Conservation (phyloP, 176 grass and related monocot genomes). For the Eragrostis curvula region DNA sequence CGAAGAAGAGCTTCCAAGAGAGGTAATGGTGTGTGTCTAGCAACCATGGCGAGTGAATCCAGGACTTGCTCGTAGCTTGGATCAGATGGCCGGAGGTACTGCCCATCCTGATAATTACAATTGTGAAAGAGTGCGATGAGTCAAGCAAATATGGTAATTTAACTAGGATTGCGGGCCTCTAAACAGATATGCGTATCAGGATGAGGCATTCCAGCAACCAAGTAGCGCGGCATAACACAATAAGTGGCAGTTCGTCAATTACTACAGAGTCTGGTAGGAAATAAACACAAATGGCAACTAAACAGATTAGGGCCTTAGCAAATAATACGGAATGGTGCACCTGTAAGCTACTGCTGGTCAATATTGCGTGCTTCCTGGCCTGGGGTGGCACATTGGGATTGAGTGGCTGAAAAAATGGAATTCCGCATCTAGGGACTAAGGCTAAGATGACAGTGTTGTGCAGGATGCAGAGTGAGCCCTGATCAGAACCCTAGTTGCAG, state of each 20-base stretch:
- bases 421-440: neutral
- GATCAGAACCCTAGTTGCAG: constrained; percentile 1
- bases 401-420: neutral
- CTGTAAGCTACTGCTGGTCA: neutral
- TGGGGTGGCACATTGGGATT: neutral
- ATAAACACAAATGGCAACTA: neutral
- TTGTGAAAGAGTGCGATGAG: neutral
- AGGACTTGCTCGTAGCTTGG: constrained; percentile 97
- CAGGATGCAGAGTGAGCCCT: neutral
- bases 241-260: neutral
- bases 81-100: constrained; percentile 92
- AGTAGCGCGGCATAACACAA: neutral
- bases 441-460: neutral
- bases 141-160: neutral
- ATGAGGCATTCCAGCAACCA: neutral
- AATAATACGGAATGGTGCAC: neutral
- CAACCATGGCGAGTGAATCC: constrained; percentile 98
- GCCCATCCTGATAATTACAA: constrained; percentile 63
- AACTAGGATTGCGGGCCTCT: neutral
- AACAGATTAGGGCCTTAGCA: neutral
- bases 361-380: neutral
- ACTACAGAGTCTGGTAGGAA: neutral
- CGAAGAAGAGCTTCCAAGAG: constrained; percentile 98
- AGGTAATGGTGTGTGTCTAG: constrained; percentile 92
- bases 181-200: constrained; percentile 2